Evolutionary conservation across 176 grass and related monocot species (phyloP).

Genomic region (Cocos nucifera): DNA sequence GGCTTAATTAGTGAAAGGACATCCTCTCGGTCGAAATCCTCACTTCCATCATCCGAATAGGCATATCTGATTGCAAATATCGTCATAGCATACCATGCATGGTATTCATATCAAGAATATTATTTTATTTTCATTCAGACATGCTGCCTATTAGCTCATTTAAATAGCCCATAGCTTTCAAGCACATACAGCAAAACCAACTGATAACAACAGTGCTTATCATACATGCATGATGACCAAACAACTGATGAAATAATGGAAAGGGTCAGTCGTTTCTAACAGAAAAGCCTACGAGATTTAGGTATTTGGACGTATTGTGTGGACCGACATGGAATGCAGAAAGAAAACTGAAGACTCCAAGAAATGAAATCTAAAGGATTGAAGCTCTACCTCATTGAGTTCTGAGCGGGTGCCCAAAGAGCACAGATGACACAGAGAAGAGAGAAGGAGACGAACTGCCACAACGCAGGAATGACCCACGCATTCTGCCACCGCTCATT

Average conservation of each 20-base stretch:
- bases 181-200: no score
- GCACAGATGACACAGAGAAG: conserved; percentile 58
- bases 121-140: no score
- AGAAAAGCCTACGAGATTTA: no score
- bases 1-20: conserved; percentile 30
- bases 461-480: conserved; percentile 68
- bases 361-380: background rate
- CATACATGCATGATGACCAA: background rate
- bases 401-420: conserved; percentile 56
- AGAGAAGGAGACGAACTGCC: conserved; percentile 77
- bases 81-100: background rate
- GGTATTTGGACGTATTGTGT: no score
- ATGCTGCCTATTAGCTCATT: no score
- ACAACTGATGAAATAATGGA: background rate
- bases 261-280: no score
- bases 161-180: no score
- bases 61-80: conserved; percentile 30
- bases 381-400: conserved; percentile 37
- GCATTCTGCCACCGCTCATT: conserved; percentile 55
- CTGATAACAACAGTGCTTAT: no score
- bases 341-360: no score
- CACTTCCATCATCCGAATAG: conserved; percentile 33
- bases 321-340: no score
- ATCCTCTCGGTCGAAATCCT: conserved; percentile 35
- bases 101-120: no score